Percentiles rank a stretch among this genome's conserved stretches.
These are phyloP conservation scores for Helotiales sp. DNA, from an alignment of 2,329 filamentous ascomycete genomes.

Conservation along the genomic window DNA sequence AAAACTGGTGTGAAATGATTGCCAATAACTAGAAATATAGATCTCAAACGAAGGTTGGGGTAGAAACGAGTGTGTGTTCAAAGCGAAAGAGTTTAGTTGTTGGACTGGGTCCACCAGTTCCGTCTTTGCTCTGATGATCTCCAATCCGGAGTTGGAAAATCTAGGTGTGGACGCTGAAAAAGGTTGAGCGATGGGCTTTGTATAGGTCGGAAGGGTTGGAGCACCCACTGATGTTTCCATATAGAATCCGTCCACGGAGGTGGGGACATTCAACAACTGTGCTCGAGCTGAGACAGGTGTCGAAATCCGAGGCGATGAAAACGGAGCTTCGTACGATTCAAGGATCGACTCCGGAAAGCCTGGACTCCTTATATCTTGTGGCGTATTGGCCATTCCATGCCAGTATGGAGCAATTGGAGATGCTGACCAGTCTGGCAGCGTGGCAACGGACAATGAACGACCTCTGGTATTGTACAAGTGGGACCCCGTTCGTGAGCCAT, in stretches of 20 bases:
- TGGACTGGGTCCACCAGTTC: constrained; percentile 20
- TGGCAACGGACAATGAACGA: constrained; percentile 28
- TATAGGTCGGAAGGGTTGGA: constrained; percentile 34
- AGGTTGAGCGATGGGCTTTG: constrained; percentile 33
- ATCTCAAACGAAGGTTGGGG: constrained; percentile 24
- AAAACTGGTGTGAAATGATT: constrained; percentile 28
- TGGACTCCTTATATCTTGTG: constrained; percentile 28
- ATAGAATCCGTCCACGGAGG: constrained; percentile 26
- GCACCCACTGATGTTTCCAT: constrained; percentile 37
- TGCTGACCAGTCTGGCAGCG: constrained; percentile 29
- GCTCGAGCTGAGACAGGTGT: constrained; percentile 23
- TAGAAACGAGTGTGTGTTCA: constrained; percentile 13
- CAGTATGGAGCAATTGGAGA: constrained; percentile 21
- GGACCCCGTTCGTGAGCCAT: constrained; percentile 26
- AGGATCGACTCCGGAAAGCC: constrained; percentile 25
- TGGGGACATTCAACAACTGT: constrained; percentile 31
- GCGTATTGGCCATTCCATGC: constrained; percentile 22
- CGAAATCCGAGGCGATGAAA: constrained; percentile 28
- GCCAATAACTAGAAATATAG: constrained; percentile 32
- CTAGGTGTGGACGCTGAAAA: constrained; percentile 31
- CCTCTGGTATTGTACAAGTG: constrained; percentile 21
- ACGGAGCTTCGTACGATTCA: constrained; percentile 29
- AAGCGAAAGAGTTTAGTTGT: constrained; percentile 22
- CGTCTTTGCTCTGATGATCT: constrained; percentile 27
- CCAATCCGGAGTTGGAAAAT: constrained; percentile 31